Evolutionary conservation across 352 stramenopile species (phyloP), one percentile per base, ranked within the genome.

Genomic region (Aphanomyces stellatus): DNA sequence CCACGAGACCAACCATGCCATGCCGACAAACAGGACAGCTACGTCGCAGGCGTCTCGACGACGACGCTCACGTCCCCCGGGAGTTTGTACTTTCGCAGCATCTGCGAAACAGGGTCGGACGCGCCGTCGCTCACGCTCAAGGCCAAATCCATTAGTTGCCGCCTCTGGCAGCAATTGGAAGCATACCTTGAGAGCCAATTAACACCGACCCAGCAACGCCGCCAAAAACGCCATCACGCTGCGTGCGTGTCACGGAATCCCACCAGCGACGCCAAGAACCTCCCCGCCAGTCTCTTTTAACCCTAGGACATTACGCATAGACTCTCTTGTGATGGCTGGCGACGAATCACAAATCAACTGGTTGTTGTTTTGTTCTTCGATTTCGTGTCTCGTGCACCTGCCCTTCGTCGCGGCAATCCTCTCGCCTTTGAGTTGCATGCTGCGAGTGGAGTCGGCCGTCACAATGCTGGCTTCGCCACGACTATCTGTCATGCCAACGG

Each of bases 141-240:
- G 49, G 60, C 60, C n/a, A 67, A 67, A 24, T 67, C 60, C 41
- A 56, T 67, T 22, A 67, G 60, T 22, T 67, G 60, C 27, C 60
- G 60, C 30, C 31, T 67, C 10, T 67, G 60, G 60, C 60, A 67
- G 27, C 41, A 67, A 3, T 41, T 67, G 4, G 60, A 67, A 67
- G 42, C 60, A 15, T 67, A 67, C 42, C 48, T 67, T n/a, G 60
- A 67, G 24, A 10, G 22, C 22, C 60, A 67, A 13, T 46, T 57
- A 33, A 35, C 34, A 13, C 19, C 42, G 42, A 43, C 37, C 37
- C 8, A 43, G 17, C 8, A 43, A 17, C 37, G 8, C 37, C 37
- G 8, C 8, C 8, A 43, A 17, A 43, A 43, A 8, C 17, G 8
- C 8, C 37, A 17, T 17, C 37, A 17, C 17, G 37, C 37, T 17